These are phyloP conservation scores for Hirsutella thompsonii DNA, from an alignment of 2,329 filamentous ascomycete species.

Conservation along the genomic window DNA sequence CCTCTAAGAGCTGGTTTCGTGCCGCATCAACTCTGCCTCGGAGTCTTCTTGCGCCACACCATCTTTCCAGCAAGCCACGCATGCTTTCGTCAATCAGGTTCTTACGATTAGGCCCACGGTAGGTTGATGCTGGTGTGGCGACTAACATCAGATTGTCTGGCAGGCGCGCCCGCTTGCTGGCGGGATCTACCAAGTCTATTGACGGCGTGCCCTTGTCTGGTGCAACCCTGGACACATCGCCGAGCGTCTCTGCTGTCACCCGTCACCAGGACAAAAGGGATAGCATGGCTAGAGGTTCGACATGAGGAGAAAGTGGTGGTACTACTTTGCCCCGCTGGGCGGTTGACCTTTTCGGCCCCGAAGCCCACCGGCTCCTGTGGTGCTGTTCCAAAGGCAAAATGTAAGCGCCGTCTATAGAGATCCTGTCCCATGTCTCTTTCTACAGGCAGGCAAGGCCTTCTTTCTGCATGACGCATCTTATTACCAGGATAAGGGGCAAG, in stretches of 20 bases:
- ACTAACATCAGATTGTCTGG: not conserved
- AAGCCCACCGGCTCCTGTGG: too few relatives aligned
- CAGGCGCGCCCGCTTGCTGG: not conserved
- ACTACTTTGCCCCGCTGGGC: not conserved
- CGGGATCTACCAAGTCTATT: not conserved
- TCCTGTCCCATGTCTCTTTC: not conserved
- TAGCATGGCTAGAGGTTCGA: not conserved
- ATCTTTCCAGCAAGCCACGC: not conserved
- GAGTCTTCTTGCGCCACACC: not conserved
- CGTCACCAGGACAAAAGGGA: not conserved
- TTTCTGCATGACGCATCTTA: not conserved
- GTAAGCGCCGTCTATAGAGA: not conserved
- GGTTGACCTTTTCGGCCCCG: too few relatives aligned
- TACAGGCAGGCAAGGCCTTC: not conserved
- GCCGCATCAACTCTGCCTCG: not conserved
- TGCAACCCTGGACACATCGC: slow-evolving; percentile 5
- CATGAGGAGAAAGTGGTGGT: not conserved
- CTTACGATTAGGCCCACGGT: not conserved
- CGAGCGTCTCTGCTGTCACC: slow-evolving; percentile 3
- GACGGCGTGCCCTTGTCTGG: slow-evolving; percentile 1
- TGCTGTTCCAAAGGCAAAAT: too few relatives aligned
- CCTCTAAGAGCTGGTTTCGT: not conserved
- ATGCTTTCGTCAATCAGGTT: not conserved
- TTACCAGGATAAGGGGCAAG: not conserved
- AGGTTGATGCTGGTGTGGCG: not conserved